Base-by-base conservation (phyloP, 306 rosid species). In the Senna tora region DNA sequence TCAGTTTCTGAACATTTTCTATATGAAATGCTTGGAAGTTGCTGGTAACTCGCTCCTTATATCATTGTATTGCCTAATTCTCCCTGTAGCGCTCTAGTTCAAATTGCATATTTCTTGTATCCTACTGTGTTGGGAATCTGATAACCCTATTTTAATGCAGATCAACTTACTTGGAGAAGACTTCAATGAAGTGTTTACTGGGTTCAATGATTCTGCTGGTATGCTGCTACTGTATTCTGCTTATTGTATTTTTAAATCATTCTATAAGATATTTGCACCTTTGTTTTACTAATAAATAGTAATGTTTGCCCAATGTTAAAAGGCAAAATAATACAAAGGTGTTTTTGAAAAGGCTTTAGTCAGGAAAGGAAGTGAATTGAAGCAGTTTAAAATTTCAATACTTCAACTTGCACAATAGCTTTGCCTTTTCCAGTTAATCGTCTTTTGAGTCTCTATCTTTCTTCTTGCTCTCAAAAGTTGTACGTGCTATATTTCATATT, bases 191-290 rank as follows among this genome's bases (percentile, higher is more conserved):
- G 89, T 77, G 43, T 81, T 81, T 73, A 78, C 85, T 58, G 93
- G 89, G 82, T 78, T 83, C 80, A 87, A 84, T 88, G 88, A 81
- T 77, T 80, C 93, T 68, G 86, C 91, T 82, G 98, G 97, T 91
- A 91, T 51, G 98, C 90, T 68, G 69, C 67, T 69, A 38, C 38
- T 75, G 52, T 75, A 25, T 71, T 61, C 46, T 72, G 62, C 55
- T 63, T 71, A 36, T 25, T 2, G 39, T 36, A 7, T 10, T 45
- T 25, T 59, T 47, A 30, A 12, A 32, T 72, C 33, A 33, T 20
- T 69, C 9, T 71, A 15, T 45, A 52, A 33, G 13, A 45, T 22
- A 41, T 36, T 71, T 19, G 25, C 16, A 21, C 28, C 28, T 39
- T 65, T 56, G 28, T 20, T 67, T 49, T 53, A 15, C 21, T 47